Base-by-base conservation (phyloP, 371 early-diverging fungal species). In the Mortierella polycephala region DNA sequence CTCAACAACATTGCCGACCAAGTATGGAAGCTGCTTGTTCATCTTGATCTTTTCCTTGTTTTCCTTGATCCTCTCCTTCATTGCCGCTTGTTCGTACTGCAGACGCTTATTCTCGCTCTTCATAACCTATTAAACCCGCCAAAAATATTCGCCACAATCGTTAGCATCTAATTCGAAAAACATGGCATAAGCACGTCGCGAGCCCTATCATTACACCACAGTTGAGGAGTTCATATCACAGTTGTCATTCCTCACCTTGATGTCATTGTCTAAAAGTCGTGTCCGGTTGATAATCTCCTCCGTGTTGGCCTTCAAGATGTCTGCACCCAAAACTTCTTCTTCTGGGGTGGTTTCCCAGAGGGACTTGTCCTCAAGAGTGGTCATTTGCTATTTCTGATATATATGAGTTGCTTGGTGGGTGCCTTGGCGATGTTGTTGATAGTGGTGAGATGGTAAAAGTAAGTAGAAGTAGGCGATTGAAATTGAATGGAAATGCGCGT, bases 1-100 rank as follows among this genome's bases (percentile, higher is more conserved):
- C 90, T 99, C 99, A 40, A 99, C 98, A 45, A 99, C 96, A 84
- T 98, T 99, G 59, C 96, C 94, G 37, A 99, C 99, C 56, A 99
- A 88, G 83, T 98, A 99, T 46, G 99, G 99, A 51, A 99, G 89
- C 83, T 99, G 98, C 86, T 96, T 97, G 87, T 99, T 99, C 83
- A 99, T 83, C 84, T 97, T 96, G 83, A 99, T 98, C 85, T 99
- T 99, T 71, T 99, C 98, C 84, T 95, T 91, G 87, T 99, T 99
- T 62, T 99, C 99, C 83, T 96, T 96, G 82, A 99, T 99, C 80
- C 93, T 91, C 69, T 95, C 98, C 69, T 92, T 92, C 95, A 94
- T 94, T 39, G 90, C 86, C 41, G 83, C 83, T 75, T 97, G 95
- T 82, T 99, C 99, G 82, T 97, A 96, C 57, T 88, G 83, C 60